Evolutionary conservation across 306 rosid genomes (phyloP), one percentile per base, ranked within the genome.

Genomic region (Cicer arietinum): DNA sequence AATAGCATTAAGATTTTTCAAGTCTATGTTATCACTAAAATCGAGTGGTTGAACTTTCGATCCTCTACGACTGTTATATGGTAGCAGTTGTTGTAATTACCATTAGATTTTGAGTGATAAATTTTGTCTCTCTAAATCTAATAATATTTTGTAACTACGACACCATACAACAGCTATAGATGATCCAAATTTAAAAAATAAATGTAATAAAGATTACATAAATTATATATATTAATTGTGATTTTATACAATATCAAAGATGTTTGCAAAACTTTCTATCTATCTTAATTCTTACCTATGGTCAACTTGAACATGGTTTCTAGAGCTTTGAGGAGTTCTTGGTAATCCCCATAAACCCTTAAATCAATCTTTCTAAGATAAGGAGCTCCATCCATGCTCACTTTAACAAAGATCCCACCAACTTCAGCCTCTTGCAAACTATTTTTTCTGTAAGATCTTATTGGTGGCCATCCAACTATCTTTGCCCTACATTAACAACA

Each of bases 321-420:
- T 10, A 93, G 66, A 73, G 95, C 87, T 76, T 85, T 83, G 18
- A 90, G 92, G 68, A 93, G 93, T 67, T 90, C 77, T 18, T 88
- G 76, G 52, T 93, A 93, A 7, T 83, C 86, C 45, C 68, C 81
- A 85, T 88, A 93, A 42, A 86, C 65, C 85, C 43, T 85, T 48
- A 93, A 77, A 61, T 93, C 97, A 41, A 93, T 93, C 84, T 90
- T 93, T 75, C 98, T 93, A 2, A 93, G 96, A 79, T 93, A 93
- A 72, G 95, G 98, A 5, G 98, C 98, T 81, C 98, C 98, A 81
- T 93, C 98, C 98, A 93, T 85, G 84, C 98, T 93, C 14, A 93
- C 98, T 85, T 93, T 93, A 60, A 93, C 90, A 82, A 79, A 93
- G 69, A 82, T 85, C 65, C 96, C 97, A 35, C 59, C 40, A 53